These are phyloP conservation scores for Cutaneotrichosporon sp. DNA, from an alignment of 1,284 basidiomycete genomes.

Conservation along the genomic window DNA sequence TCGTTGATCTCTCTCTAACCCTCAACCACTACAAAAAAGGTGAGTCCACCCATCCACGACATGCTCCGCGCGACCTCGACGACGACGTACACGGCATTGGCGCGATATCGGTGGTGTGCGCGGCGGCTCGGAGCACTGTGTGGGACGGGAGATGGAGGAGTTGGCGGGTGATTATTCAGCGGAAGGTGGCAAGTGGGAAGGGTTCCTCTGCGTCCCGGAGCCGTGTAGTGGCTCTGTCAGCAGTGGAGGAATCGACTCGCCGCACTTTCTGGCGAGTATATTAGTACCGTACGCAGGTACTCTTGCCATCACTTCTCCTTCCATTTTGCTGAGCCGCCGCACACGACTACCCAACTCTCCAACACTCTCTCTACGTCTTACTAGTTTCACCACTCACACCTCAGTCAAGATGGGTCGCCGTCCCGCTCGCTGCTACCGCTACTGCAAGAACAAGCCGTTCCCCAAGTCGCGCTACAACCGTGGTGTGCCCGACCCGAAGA, in stretches of 20 bases:
- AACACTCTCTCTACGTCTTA: no score
- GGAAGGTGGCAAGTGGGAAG: neutral
- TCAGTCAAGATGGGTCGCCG: constrained; percentile 76
- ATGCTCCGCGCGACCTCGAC: neutral
- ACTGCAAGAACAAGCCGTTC: constrained; percentile 96
- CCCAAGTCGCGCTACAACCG: constrained; percentile 92
- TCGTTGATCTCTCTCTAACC: constrained; percentile 14
- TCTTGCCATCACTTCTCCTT: neutral
- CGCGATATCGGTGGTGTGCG: neutral
- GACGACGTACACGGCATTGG: neutral
- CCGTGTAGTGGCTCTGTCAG: neutral
- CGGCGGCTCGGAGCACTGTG: no score
- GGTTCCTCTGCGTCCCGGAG: no score
- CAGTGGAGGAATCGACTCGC: neutral
- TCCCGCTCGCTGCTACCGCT: constrained; percentile 92
- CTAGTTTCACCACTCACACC: no score
- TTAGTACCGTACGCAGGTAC: neutral
- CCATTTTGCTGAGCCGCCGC: neutral
- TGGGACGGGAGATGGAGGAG: neutral
- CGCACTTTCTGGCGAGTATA: neutral
- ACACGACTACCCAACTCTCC: neutral
- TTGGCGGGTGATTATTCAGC: constrained; percentile 3
- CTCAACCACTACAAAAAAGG: constrained; percentile 16
- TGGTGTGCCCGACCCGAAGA: constrained; percentile 96
- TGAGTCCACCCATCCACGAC: neutral